Evolutionary conservation across 306 rosid genomes (phyloP), one percentile per base, ranked within the genome.

Genomic region (Morella rubra): DNA sequence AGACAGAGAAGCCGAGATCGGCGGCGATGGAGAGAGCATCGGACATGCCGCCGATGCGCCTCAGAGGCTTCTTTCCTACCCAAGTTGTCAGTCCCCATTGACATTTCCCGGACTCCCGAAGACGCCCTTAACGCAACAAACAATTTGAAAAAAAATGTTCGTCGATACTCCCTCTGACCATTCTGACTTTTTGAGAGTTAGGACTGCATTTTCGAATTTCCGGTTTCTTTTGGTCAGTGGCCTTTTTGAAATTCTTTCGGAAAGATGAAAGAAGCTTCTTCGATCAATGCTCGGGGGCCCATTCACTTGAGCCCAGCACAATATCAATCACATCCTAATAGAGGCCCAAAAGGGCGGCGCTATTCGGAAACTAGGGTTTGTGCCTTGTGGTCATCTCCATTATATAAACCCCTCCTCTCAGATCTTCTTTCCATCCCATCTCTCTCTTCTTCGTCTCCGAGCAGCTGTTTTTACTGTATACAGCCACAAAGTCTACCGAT

Each of bases 41-140:
- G 0, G 95, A 83, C 98, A 94, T 94, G 62, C 97, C 97, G 59
- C 97, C 96, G 41, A 88, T 85, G 69, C 95, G 95, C 72, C 93
- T 91, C 69, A 88, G 76, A 45, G 97, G 96, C 83, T 91, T 94
- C 89, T 87, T 90, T 66, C 98, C 96, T 14, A 92, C 97, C 97
- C 95, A 90, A 66, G 87, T 83, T 1, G 86, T 92, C 96, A 20
- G 74, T 86, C 53, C 83, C 90, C 95, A 89, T 89, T 69, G 91
- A 90, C 89, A 87, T 88, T 81, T 16, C 42, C 22, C 3, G 42
- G 12, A 19, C 52, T 4, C 14, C 72, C 45, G 41, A 61, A 64
- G 62, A 44, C 82, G 10, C 7, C 55, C 37, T 60, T 27, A 32
- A 32, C 32, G 32, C 32, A 27, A 27, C 32, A 27, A 27, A 27